phyloP scores from a whole-genome alignment of 331 rosid genomes.

The Acacia pycnantha region DNA sequence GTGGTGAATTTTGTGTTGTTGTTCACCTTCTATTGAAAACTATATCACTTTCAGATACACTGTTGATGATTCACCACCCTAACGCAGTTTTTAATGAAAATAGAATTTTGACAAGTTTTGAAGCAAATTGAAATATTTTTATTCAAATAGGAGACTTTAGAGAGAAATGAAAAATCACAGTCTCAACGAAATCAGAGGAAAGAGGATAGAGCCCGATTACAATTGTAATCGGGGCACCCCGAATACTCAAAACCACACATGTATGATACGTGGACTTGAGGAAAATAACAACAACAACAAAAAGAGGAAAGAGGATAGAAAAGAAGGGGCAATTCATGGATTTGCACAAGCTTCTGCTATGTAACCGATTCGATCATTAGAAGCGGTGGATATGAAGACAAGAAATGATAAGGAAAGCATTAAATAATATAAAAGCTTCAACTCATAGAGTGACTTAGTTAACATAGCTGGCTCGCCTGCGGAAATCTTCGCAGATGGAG shows the following conservation, averaged over 20 bases:
- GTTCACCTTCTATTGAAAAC: not conserved
- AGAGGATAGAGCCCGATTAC: too few relatives aligned
- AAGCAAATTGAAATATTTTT: not conserved
- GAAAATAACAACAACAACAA: not conserved
- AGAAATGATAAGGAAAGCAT: not conserved
- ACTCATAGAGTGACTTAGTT: not conserved
- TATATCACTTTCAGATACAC: not conserved
- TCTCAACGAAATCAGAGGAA: not conserved
- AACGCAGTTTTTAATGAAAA: not conserved
- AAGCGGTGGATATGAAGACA: not conserved
- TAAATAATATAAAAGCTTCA: conserved; percentile 11
- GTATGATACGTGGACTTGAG: too few relatives aligned
- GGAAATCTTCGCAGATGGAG: not conserved
- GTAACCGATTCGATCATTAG: not conserved
- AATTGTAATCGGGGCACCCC: too few relatives aligned
- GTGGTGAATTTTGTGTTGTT: not conserved
- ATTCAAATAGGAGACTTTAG: not conserved
- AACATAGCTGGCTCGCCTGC: not conserved
- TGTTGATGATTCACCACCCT: conserved; percentile 11
- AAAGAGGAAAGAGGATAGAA: not conserved
- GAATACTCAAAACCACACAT: too few relatives aligned
- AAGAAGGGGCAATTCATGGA: not conserved
- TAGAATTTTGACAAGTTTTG: not conserved
- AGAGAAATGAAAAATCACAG: not conserved
- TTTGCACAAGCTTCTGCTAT: conserved; percentile 24